Percentiles rank a stretch among this genome's conserved stretches.
phyloP scores from a whole-genome alignment of 1,139 yeast genomes.

The Sugiyamaella paludigena region DNA sequence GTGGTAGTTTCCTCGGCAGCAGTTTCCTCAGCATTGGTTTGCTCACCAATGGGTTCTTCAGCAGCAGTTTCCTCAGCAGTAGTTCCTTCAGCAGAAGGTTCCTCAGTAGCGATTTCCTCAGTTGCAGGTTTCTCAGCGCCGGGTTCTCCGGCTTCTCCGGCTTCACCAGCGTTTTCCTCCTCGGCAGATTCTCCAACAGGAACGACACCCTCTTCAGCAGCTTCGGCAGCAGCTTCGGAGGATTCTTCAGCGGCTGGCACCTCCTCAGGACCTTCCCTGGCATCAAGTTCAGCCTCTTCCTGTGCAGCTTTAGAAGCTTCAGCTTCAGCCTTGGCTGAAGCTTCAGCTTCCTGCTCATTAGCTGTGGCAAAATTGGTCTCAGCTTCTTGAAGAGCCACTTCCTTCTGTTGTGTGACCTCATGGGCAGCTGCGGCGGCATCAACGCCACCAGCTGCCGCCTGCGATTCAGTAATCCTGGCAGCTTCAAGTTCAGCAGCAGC shows the following conservation, averaged over 20 bases:
- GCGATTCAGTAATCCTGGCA: constrained; percentile 29
- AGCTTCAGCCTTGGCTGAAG: constrained; percentile 48
- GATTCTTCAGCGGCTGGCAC: background rate
- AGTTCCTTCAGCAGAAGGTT: constrained; percentile 1
- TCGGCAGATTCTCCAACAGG: constrained; percentile 8
- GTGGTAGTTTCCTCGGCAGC: constrained; percentile 6
- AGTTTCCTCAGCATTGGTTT: constrained; percentile 4
- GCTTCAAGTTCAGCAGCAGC: constrained; percentile 32
- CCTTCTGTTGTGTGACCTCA: constrained; percentile 10
- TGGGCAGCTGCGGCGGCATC: constrained; percentile 17
- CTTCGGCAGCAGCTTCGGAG: constrained; percentile 31
- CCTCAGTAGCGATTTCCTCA: constrained; percentile 12
- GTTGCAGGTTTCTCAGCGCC: constrained; percentile 6
- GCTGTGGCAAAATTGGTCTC: constrained; percentile 11
- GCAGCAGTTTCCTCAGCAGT: constrained; percentile 6
- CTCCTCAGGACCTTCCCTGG: constrained; percentile 36
- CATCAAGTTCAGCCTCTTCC: constrained; percentile 46
- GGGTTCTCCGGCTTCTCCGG: constrained; percentile 4
- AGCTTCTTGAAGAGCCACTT: constrained; percentile 19
- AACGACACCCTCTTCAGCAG: constrained; percentile 16
- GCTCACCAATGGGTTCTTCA: constrained; percentile 1
- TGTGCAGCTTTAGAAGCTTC: constrained; percentile 46
- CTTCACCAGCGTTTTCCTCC: constrained; percentile 14
- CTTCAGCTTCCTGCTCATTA: constrained; percentile 31
- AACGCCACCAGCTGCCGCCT: constrained; percentile 12